Base-by-base conservation (phyloP, 75 land plant genomes). In the Picea sitchensis region DNA sequence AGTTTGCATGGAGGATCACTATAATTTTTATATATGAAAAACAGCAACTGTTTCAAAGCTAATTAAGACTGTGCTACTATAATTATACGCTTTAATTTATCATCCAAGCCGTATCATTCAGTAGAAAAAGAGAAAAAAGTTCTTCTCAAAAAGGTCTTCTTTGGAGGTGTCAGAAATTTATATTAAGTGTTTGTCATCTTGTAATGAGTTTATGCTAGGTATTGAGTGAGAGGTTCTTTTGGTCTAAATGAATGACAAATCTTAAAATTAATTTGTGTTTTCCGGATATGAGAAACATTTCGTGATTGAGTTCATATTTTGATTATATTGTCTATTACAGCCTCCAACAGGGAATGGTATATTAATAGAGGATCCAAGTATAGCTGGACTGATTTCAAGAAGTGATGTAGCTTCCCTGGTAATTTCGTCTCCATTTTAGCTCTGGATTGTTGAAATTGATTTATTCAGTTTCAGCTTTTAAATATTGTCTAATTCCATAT, bases 261-360 rank as follows among this genome's bases (percentile, higher is more conserved):
- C 73, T 20, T 36, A 69, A 69, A 41, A 38, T 1, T 41, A 41
- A 18, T 69, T 14, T 20, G 47, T 2, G 12, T 38, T 20, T 17
- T 41, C 41, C 13, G 30, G 18, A 69, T 65, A 65, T 18, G 51
- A 44, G 51, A 44, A 44, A 41, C 8, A 5, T 69, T 38, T 41
- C 20, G 20, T 41, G 4, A 38, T 44, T 68, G 73, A 68, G 51
- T 41, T 41, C 47, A 11, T 41, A 20, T 0, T 69, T n/a, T 69
- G 73, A 41, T 36, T 14, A 3, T 17, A 41, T 69, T 69, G 2
- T 69, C 47, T 36, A 57, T 76, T 76, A 32, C 51, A 87, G 89
- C 84, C 89, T 69, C 72, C 84, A 32, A 77, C 85, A n/a, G 89
- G 89, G 15, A 87, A 85, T 36, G 88, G 89, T 23, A 77, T 87